A percentile compares a stretch with the other conserved stretches of the same genome.
Conservation (phyloP, 331 rosid species). For the Rosa hybrid region DNA sequence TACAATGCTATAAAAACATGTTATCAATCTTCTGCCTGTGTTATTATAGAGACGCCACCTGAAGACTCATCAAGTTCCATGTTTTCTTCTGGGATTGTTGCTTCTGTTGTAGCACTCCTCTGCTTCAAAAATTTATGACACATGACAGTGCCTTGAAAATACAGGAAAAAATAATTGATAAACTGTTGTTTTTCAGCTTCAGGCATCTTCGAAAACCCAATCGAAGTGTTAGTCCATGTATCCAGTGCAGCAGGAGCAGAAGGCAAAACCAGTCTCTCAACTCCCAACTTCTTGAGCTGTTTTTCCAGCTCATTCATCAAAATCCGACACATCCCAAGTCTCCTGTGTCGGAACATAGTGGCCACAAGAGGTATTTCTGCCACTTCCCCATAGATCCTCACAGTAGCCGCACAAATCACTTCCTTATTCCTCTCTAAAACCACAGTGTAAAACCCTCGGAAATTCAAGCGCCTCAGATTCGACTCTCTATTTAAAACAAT, state of each 20-base stretch:
- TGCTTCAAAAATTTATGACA: conserved; percentile 46
- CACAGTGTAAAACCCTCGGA: conserved; percentile 56
- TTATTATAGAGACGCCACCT: not conserved
- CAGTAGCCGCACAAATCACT: conserved; percentile 42
- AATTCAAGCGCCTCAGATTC: conserved; percentile 38
- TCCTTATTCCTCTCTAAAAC: conserved; percentile 44
- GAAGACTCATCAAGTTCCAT: conserved; percentile 5
- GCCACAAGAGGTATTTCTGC: conserved; percentile 72
- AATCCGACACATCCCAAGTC: conserved; percentile 46
- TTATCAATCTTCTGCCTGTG: conserved; percentile 1
- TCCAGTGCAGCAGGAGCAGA: conserved; percentile 20
- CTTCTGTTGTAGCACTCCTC: not conserved
- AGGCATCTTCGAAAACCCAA: conserved; percentile 49
- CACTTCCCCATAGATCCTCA: conserved; percentile 53
- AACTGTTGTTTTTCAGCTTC: conserved; percentile 31
- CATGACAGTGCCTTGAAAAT: conserved; percentile 44
- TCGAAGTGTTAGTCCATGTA: conserved; percentile 50
- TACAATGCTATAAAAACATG: not conserved
- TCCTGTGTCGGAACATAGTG: conserved; percentile 31
- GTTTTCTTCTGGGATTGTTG: not conserved
- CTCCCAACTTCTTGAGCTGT: conserved; percentile 41
- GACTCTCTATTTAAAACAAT: conserved; percentile 47
- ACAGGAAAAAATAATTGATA: conserved; percentile 32
- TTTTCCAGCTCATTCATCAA: conserved; percentile 61
- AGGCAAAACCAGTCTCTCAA: conserved; percentile 53